These are phyloP conservation scores for Ophidiomyces ophidiicola DNA, from an alignment of 2,329 filamentous ascomycete genomes.

Conservation along the genomic window DNA sequence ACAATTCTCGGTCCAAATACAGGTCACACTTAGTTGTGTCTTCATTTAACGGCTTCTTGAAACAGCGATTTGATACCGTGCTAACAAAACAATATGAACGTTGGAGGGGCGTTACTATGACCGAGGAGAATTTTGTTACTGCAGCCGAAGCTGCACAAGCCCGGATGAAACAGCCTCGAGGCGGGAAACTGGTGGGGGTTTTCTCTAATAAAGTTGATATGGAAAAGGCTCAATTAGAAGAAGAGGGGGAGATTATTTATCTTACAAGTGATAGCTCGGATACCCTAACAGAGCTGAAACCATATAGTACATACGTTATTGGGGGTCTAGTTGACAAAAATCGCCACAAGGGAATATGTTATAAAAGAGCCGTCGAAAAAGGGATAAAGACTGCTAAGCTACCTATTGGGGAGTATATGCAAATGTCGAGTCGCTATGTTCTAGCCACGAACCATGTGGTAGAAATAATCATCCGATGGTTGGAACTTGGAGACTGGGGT, in stretches of 20 bases:
- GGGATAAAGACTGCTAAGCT: constrained; percentile 80
- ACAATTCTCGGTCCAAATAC: constrained; percentile 60
- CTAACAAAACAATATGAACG: constrained; percentile 57
- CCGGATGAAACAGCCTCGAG: constrained; percentile 49
- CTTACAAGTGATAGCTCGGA: constrained; percentile 84
- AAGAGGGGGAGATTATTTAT: constrained; percentile 60
- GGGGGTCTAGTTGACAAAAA: constrained; percentile 95
- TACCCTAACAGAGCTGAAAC: constrained; percentile 68
- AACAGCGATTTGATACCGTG: constrained; percentile 65
- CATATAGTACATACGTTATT: constrained; percentile 82
- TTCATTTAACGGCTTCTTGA: constrained; percentile 63
- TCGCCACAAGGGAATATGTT: constrained; percentile 86
- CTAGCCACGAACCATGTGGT: constrained; percentile 91
- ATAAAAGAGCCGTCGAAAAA: constrained; percentile 60
- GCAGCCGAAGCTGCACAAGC: constrained; percentile 54
- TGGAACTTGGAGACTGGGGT: constrained; percentile 84
- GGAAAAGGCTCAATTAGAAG: constrained; percentile 19
- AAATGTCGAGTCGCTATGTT: constrained; percentile 76
- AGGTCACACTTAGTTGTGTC: constrained; percentile 63
- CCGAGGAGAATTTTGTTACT: constrained; percentile 60
- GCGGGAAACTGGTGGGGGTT: constrained; percentile 48
- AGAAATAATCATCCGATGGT: constrained; percentile 90
- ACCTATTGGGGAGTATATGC: constrained; percentile 89
- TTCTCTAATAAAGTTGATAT: constrained; percentile 35
- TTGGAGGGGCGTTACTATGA: constrained; percentile 69